A percentile compares a stretch with the other conserved stretches of the same genome.
These are phyloP conservation scores for Pyricularia pennisetigena DNA, from an alignment of 2,329 filamentous ascomycete genomes.

Conservation along the genomic window DNA sequence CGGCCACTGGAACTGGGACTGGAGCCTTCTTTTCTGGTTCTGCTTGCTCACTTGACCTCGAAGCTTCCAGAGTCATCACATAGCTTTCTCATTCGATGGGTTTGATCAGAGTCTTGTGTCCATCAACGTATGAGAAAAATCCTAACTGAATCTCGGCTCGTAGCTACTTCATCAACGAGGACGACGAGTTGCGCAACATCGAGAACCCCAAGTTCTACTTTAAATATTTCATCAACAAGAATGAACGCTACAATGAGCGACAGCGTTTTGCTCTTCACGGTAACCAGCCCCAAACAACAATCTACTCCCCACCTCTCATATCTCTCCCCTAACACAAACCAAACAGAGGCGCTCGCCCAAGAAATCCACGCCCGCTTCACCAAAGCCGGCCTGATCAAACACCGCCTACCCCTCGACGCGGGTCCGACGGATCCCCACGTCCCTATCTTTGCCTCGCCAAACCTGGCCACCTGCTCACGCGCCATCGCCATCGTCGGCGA, in stretches of 20 bases:
- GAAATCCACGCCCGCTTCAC: conserved; percentile 55
- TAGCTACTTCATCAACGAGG: conserved; percentile 70
- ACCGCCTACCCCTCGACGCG: conserved; percentile 51
- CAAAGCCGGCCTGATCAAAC: conserved; percentile 45
- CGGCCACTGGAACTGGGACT: neutral
- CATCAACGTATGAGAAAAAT: neutral
- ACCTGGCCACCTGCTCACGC: conserved; percentile 46
- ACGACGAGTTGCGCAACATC: conserved; percentile 66
- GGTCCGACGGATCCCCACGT: conserved; percentile 43
- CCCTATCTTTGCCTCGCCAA: conserved; percentile 52
- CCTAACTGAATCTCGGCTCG: neutral
- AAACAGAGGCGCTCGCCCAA: conserved; percentile 48
- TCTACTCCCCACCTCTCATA: neutral
- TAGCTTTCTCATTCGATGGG: too few species aligned
- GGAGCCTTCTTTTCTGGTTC: neutral
- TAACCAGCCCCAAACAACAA: conserved; percentile 20
- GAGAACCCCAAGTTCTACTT: conserved; percentile 59
- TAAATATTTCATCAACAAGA: conserved; percentile 63
- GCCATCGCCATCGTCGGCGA: conserved; percentile 71
- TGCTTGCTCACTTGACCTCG: neutral
- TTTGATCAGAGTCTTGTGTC: neutral
- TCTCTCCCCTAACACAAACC: neutral
- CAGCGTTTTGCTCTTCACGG: conserved; percentile 68
- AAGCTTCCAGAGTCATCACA: too few species aligned
- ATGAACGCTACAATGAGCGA: conserved; percentile 66